phyloP scores from a whole-genome alignment of 2,329 filamentous ascomycete genomes.

The Trichoderma citrinoviride region DNA sequence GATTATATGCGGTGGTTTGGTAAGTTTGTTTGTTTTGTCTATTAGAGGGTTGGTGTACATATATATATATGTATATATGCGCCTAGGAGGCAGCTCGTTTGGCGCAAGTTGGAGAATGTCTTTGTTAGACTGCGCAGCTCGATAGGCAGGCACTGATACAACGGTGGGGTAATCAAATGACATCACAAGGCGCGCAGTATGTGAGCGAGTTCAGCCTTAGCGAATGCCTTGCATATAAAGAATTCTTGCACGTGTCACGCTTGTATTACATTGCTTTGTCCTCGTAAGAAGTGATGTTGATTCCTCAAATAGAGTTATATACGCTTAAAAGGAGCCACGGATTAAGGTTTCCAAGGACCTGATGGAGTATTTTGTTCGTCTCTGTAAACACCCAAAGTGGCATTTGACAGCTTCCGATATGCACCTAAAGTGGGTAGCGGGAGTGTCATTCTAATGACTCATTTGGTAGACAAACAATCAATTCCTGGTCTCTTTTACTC shows the following conservation, averaged over 20 bases:
- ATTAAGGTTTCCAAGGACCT: no score
- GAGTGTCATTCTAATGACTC: slow-evolving; percentile 6
- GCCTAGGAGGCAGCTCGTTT: background rate
- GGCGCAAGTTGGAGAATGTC: background rate
- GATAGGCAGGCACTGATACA: background rate
- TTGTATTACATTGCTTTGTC: no score
- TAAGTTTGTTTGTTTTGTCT: background rate
- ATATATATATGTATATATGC: no score
- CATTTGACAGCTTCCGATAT: background rate
- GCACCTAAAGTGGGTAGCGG: background rate
- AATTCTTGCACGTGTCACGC: no score
- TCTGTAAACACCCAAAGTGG: no score
- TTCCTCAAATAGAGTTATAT: background rate
- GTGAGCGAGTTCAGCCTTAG: background rate
- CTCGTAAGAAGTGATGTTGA: no score
- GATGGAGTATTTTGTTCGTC: no score
- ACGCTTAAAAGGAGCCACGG: no score
- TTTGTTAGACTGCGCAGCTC: no score
- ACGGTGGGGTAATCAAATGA: slow-evolving; percentile 13
- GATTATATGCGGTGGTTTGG: background rate
- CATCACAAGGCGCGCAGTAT: background rate
- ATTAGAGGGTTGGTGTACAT: no score
- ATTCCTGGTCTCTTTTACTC: background rate
- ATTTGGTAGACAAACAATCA: slow-evolving; percentile 1
- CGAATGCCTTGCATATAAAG: background rate